Base-by-base conservation (phyloP, 1,139 yeast species). In the Lodderomyces jiufengensis region DNA sequence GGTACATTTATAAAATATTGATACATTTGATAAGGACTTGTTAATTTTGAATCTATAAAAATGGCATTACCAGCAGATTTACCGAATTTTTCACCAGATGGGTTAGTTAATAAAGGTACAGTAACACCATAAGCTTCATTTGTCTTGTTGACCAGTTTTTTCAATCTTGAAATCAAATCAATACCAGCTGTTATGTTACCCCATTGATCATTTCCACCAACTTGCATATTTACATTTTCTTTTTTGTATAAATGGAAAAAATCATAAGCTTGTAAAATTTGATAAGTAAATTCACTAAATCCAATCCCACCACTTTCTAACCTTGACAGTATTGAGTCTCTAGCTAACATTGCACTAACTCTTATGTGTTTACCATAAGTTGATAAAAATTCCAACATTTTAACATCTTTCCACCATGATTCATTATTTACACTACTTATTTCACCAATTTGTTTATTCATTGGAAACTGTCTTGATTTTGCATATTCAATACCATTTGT, bases 201-300 rank as follows among this genome's bases (percentile, higher is more conserved):
- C 92, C 97, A 92, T 59, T 92, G 99, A 55, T 92, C 98, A 54
- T 84, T 88, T 7, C 99, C 99, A 11, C 99, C 99, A 18, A 94
- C 78, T 61, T 92, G 97, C 24, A 88, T 59, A 33, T 73, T 68
- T 29, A 92, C 94, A 3, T 67, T 62, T 27, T 76, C 64, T 11
- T 73, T 56, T 31, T 71, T 70, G 61, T 78, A 79, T 45, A 94
- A 64, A 52, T 90, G 88, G 76, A 84, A 88, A 54, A 88, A 94
- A 55, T 92, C 99, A 57, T 78, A 92, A 0, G 97, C 97, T 57
- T 92, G 99, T 34, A 92, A 62, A 13, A 92, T 69, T 55, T 92
- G 99, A 57, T 92, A 92, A 1, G 95, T 75, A 55, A 92, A 92
- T 59, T 92, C 99, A 52, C 90, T 87, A 58, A 84, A 92, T 0